Evolutionary conservation across 495 filamentous ascomycete species (phyloP), one percentile per base, ranked within the genome.

Genomic region (Trichoderma gamsii): DNA sequence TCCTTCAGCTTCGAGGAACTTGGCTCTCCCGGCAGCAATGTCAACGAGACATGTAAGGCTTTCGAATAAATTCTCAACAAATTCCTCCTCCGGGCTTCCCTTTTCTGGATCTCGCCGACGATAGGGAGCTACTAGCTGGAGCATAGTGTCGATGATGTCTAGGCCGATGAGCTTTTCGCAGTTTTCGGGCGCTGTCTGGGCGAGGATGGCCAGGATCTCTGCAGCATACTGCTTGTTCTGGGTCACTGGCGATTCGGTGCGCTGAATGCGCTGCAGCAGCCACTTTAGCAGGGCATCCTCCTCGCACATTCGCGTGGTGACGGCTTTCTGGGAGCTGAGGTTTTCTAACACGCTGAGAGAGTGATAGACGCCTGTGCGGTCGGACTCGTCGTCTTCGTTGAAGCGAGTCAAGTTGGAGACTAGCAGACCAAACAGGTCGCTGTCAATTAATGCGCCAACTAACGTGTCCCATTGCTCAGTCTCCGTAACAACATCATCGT

Each of bases 161-260:
- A 90, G 74, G 12, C 78, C 76, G 64, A 84, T 82, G n/a, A 97
- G 78, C 61, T 83, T 82, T 49, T 79, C 79, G 41, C 91, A 82
- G 74, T 91, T 94, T 73, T 93, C 90, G 16, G 90, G 76, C 29
- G 80, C 79, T 15, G 72, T 72, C 67, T 80, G 77, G n/a, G 78
- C 74, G 0, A 99, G 78, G 66, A 99, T 96, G 3, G 94, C 90
- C 18, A 99, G 80, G 16, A 98, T 83, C 77, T 99, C 95, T 11
- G 95, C 92, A 0, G 92, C 85, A 72, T 98, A 99, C 75, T 97
- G 95, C 75, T 93, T 97, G 76, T 99, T 99, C 77, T 99, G 95
- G 29, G 82, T 80, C 9, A 85, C 76, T 2, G 74, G 71, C 15
- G 64, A 66, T 69, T 83, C 80, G 32, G 65, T 68, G n/a, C 51